Conservation (phyloP, 768 basidiomycete genomes). For the Rhodotorula graminis region DNA sequence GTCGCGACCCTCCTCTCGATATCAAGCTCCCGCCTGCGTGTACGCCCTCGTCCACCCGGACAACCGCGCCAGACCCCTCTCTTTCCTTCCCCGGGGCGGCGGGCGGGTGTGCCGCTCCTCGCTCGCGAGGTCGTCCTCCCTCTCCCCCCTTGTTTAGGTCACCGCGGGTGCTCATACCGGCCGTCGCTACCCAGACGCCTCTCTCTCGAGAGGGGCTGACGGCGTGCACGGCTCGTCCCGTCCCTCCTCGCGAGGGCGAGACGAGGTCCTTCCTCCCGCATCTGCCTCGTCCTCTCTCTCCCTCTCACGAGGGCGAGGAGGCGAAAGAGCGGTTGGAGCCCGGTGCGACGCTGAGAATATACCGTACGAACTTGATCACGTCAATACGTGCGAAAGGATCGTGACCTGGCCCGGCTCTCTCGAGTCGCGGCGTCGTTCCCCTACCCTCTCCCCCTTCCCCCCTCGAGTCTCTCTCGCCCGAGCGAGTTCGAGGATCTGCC, state of each 20-base stretch:
- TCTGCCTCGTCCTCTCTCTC: background rate
- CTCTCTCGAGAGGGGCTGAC: background rate
- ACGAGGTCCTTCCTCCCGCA: background rate
- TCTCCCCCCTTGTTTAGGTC: background rate
- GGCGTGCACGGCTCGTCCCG: too few relatives aligned
- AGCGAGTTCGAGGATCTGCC: background rate
- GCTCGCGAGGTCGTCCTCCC: background rate
- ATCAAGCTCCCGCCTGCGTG: background rate
- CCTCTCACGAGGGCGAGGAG: too few relatives aligned
- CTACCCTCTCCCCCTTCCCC: conserved; percentile 30
- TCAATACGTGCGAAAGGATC: conserved; percentile 91
- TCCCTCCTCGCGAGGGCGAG: background rate
- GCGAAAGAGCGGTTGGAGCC: background rate
- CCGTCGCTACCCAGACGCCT: background rate
- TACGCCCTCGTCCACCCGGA: background rate
- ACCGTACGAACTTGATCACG: conserved; percentile 97
- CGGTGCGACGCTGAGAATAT: conserved; percentile 68
- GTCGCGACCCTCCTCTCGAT: background rate
- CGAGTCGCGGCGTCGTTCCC: conserved; percentile 44
- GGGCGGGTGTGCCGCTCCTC: background rate
- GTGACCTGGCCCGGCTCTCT: conserved; percentile 41
- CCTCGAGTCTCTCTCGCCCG: conserved; percentile 53
- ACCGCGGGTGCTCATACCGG: conserved; percentile 4
- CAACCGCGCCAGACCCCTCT: background rate
- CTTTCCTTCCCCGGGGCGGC: background rate